These are phyloP conservation scores for Wallacemonas sp. DNA, from an alignment of 208 protist genomes.

Conservation along the genomic window DNA sequence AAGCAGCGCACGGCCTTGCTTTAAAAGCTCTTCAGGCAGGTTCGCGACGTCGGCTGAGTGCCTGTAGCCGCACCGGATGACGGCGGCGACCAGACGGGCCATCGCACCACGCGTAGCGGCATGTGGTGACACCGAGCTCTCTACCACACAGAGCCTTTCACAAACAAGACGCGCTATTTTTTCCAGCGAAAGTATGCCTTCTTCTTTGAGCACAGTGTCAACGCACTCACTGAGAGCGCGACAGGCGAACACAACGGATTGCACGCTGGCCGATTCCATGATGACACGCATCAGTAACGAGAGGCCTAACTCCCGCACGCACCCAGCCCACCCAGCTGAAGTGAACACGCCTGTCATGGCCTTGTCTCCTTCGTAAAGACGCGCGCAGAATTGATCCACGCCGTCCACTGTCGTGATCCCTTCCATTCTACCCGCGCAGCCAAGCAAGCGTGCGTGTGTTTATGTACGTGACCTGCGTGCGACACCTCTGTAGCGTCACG, in stretches of 20 bases:
- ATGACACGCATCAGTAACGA: slow-evolving; percentile 31
- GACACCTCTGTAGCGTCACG: too few relatives aligned
- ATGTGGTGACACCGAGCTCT: not conserved
- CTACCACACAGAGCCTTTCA: slow-evolving; percentile 10
- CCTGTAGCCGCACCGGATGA: slow-evolving; percentile 3
- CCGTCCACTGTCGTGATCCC: slow-evolving; percentile 11
- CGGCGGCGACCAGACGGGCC: slow-evolving; percentile 20
- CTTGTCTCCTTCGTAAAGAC: slow-evolving; percentile 32
- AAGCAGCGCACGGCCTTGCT: not conserved
- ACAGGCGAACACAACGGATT: slow-evolving; percentile 62
- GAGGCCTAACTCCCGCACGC: slow-evolving; percentile 19
- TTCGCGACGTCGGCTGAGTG: not conserved
- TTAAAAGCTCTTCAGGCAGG: not conserved
- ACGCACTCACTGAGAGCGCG: slow-evolving; percentile 36
- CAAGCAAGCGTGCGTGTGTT: not conserved
- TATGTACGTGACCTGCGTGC: not conserved
- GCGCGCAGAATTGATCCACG: slow-evolving; percentile 23
- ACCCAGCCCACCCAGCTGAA: slow-evolving; percentile 21
- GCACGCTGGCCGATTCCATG: slow-evolving; percentile 35
- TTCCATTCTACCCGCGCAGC: not conserved
- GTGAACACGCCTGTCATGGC: slow-evolving; percentile 16
- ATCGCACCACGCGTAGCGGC: slow-evolving; percentile 22
- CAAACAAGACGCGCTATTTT: slow-evolving; percentile 18
- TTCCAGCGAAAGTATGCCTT: slow-evolving; percentile 13
- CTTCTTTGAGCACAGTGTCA: slow-evolving; percentile 20